Percentiles rank a stretch among this genome's conserved stretches.
Conservation (phyloP, 1,284 basidiomycete species). For the Boletus mariae region DNA sequence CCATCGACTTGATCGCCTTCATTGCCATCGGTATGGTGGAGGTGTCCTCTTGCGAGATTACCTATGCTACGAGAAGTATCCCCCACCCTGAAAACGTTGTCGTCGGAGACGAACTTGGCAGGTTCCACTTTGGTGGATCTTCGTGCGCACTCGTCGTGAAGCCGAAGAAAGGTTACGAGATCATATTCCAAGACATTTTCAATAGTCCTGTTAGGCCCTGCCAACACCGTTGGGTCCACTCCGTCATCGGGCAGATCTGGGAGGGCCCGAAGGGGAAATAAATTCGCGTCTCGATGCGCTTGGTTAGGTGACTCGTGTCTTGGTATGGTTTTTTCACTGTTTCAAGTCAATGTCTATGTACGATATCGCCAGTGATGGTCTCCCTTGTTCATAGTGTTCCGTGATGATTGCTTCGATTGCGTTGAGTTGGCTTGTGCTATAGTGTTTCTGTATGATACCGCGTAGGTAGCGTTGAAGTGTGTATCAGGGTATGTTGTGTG, state of each 20-base stretch:
- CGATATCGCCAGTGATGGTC: too few relatives aligned
- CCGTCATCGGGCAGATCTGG: conserved; percentile 3
- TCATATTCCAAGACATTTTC: conserved; percentile 3
- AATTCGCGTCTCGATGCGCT: too few relatives aligned
- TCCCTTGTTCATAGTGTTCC: too few relatives aligned
- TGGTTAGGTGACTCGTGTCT: too few relatives aligned
- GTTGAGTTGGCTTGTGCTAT: too few relatives aligned
- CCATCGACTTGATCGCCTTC: conserved; percentile 39
- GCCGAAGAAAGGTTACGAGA: not conserved
- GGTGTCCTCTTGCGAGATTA: conserved; percentile 41
- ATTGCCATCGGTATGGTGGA: conserved; percentile 57
- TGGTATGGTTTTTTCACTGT: too few relatives aligned
- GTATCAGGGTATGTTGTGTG: too few relatives aligned
- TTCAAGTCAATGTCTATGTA: too few relatives aligned
- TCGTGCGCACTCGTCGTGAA: conserved; percentile 35
- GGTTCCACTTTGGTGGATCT: conserved; percentile 53
- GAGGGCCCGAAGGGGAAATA: too few relatives aligned
- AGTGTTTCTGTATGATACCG: too few relatives aligned
- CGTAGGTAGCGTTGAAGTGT: too few relatives aligned
- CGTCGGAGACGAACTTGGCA: conserved; percentile 43
- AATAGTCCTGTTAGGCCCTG: not conserved
- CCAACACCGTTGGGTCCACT: conserved; percentile 10
- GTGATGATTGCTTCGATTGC: too few relatives aligned
- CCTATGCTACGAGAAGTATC: not conserved
- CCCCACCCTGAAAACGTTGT: not conserved